A percentile compares a stretch with the other conserved stretches of the same genome.
These are phyloP conservation scores for Argentina anserina DNA, from an alignment of 306 rosid genomes.

Conservation along the genomic window DNA sequence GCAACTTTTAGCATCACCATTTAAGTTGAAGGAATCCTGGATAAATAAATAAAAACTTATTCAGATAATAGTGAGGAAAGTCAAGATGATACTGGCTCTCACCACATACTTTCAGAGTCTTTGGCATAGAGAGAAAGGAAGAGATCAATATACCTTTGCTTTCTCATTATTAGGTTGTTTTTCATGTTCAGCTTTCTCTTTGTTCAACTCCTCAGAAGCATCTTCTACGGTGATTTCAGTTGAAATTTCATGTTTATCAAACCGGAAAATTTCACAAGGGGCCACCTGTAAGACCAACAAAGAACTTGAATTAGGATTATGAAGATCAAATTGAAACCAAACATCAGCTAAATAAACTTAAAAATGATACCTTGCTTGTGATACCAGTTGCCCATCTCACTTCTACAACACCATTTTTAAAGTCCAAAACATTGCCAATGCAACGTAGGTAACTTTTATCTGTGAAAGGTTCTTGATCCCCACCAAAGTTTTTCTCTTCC, in stretches of 20 bases:
- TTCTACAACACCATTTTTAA: conserved; percentile 68
- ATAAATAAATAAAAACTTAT: conserved; percentile 6
- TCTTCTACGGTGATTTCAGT: conserved; percentile 47
- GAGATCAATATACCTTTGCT: conserved; percentile 50
- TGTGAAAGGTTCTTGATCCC: conserved; percentile 28
- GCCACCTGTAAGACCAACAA: conserved; percentile 50
- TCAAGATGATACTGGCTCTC: not conserved
- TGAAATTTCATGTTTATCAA: conserved; percentile 65
- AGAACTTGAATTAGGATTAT: conserved; percentile 9
- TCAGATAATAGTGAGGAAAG: not conserved
- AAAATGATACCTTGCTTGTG: conserved; percentile 57
- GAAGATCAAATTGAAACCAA: conserved; percentile 8
- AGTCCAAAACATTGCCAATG: conserved; percentile 69
- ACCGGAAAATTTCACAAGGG: conserved; percentile 65
- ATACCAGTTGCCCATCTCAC: conserved; percentile 90
- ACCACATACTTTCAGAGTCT: not conserved
- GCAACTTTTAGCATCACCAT: conserved; percentile 30
- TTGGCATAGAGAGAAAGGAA: conserved; percentile 9
- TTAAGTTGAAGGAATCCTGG: conserved; percentile 48
- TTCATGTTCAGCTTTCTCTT: conserved; percentile 43
- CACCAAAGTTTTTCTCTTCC: conserved; percentile 28
- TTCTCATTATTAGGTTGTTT: conserved; percentile 34
- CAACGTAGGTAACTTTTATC: conserved; percentile 48
- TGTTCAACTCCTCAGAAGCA: conserved; percentile 48
- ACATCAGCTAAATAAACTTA: conserved; percentile 7